A percentile compares a stretch with the other conserved stretches of the same genome.
Conservation (phyloP, 2,329 filamentous ascomycete species). For the Xylogone sp. region DNA sequence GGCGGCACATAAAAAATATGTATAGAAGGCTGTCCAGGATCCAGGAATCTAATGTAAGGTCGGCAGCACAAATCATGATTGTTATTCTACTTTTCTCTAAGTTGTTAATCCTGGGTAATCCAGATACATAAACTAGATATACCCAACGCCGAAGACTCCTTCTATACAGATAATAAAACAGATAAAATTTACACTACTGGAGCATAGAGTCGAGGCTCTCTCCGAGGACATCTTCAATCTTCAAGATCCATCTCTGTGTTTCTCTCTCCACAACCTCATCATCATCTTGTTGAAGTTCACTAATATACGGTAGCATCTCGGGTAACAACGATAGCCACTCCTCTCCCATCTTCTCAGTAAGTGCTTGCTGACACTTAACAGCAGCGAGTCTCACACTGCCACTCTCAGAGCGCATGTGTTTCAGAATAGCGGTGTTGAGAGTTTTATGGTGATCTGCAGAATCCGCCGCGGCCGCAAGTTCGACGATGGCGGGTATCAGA, state of each 20-base stretch:
- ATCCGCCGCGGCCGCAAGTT: constrained; percentile 75
- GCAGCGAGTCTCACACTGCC: constrained; percentile 73
- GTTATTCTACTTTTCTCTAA: too few relatives aligned
- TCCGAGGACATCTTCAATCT: constrained; percentile 84
- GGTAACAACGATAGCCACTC: constrained; percentile 90
- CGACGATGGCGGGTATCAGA: constrained; percentile 71
- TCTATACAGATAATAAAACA: neutral
- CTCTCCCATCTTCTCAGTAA: constrained; percentile 80
- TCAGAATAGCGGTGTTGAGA: constrained; percentile 75
- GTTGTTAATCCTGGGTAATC: neutral
- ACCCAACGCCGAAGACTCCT: neutral
- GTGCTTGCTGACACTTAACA: constrained; percentile 73
- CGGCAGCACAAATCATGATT: too few relatives aligned
- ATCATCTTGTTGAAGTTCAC: constrained; percentile 93
- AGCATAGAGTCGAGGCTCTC: constrained; percentile 92
- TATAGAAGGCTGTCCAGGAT: too few relatives aligned
- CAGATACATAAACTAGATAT: neutral
- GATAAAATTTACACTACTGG: constrained; percentile 53
- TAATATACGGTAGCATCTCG: constrained; percentile 96
- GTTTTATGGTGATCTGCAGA: constrained; percentile 89
- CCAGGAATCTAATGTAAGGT: too few relatives aligned
- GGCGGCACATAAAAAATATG: too few relatives aligned
- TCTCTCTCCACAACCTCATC: constrained; percentile 90
- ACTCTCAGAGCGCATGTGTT: constrained; percentile 70
- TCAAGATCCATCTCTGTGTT: constrained; percentile 83